phyloP scores from a whole-genome alignment of 768 basidiomycete genomes.

The Leccinum imitatum region DNA sequence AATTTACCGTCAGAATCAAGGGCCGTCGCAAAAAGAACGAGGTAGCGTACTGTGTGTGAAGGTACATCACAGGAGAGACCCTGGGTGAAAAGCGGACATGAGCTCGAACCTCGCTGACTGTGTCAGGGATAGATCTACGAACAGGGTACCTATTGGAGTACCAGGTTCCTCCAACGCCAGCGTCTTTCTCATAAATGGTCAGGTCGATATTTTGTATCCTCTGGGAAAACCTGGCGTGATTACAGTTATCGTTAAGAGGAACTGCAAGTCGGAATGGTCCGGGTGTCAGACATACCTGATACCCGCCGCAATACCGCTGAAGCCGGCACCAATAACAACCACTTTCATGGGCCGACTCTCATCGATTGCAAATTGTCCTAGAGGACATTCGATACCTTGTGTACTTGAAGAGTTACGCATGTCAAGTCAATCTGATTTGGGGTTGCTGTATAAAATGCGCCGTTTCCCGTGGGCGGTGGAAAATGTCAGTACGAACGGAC shows the following conservation, averaged over 20 bases:
- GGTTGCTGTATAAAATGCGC: too few species aligned
- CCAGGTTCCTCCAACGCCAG: slow-evolving; percentile 66
- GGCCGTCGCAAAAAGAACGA: background rate
- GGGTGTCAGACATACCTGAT: background rate
- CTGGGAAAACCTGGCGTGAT: background rate
- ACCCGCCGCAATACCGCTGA: background rate
- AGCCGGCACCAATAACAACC: background rate
- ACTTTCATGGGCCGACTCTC: background rate
- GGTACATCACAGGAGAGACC: slow-evolving; percentile 63
- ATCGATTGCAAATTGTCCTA: background rate
- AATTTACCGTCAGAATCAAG: background rate
- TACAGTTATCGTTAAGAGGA: background rate
- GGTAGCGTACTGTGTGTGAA: slow-evolving; percentile 46
- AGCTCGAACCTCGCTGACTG: background rate
- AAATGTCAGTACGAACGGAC: too few species aligned
- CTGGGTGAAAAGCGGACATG: slow-evolving; percentile 21
- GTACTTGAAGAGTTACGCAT: background rate
- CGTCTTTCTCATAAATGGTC: slow-evolving; percentile 57
- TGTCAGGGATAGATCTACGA: slow-evolving; percentile 18
- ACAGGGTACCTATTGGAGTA: slow-evolving; percentile 53
- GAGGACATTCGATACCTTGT: background rate
- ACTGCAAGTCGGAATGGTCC: background rate
- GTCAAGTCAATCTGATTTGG: background rate
- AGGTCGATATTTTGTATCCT: slow-evolving; percentile 46
- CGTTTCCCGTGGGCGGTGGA: too few species aligned